phyloP scores from a whole-genome alignment of 129 eudicot genomes.

The Artemisia argyi region DNA sequence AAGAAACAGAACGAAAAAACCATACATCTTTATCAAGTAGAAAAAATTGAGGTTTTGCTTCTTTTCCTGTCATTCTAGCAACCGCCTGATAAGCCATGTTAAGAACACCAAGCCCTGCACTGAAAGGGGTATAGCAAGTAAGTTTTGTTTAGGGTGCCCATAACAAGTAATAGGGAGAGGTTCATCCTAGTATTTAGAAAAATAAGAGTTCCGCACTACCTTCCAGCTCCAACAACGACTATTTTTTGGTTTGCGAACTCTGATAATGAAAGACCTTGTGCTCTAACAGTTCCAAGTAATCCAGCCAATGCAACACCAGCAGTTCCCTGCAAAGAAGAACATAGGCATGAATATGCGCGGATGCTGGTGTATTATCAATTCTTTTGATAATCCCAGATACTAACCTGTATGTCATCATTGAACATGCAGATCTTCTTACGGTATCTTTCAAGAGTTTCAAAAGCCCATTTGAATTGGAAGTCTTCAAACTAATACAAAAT shows the following conservation, averaged over 20 bases:
- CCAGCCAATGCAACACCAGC: constrained; percentile 99
- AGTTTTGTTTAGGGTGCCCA: constrained; percentile 5
- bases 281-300: constrained; percentile 91
- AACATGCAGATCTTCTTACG: constrained; percentile 91
- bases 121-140: constrained; percentile 38
- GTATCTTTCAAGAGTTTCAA: constrained; percentile 87
- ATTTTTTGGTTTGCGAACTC: constrained; percentile 89
- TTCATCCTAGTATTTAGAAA: neutral
- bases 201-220: constrained; percentile 42
- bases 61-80: constrained; percentile 73
- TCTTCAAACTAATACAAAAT: constrained; percentile 77
- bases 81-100: constrained; percentile 90
- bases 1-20: constrained; percentile 3
- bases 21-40: constrained; percentile 87
- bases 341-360: neutral
- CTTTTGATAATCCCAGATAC: constrained; percentile 4
- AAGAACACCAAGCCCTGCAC: constrained; percentile 99
- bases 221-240: constrained; percentile 98
- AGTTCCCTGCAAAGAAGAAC: constrained; percentile 67
- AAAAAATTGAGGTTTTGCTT: constrained; percentile 84
- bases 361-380: neutral
- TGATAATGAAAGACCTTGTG: constrained; percentile 85
- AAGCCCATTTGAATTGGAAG: constrained; percentile 98
- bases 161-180: neutral
- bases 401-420: constrained; percentile 97